Evolutionary conservation across 177 flowering plant species (phyloP), one percentile per base, ranked within the genome.

Genomic region (Vitis hybrid): DNA sequence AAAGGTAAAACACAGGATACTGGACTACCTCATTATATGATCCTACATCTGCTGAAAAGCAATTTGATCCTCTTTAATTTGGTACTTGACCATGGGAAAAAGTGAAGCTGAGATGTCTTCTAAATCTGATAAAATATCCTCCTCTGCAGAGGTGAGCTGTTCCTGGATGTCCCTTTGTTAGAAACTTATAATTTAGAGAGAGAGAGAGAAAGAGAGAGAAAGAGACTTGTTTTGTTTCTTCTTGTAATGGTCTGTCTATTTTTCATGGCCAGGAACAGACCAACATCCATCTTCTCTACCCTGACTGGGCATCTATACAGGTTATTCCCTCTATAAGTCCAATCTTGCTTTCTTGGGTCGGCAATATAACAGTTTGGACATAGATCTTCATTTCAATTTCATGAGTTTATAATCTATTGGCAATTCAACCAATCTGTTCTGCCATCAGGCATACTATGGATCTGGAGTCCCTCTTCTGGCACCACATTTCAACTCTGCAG

Each of bases 391-490:
- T 24, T 24, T 24, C 27, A 24, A 24, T 24, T 24, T 14, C 9
- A 30, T 11, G 35, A 30, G 32, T 60, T 7, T 16, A 30, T 35
- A 8, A 14, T 24, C 2, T 32, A 13, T 4, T 60, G 48, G 19
- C 11, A 12, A 64, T 64, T 49, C 52, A 18, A 64, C 14, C 19
- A 61, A 12, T 51, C 14, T 64, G 27, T 15, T 50, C 2, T 14
- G 5, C 55, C 66, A 16, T 64, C 32, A 64, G 66, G 66, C 66
- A 50, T 64, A 11, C 6, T 64, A 50, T 64, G 56, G 66, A 7
- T 55, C 55, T 64, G 66, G 55, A 64, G n/a, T 64, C 54, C 56
- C 66, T 49, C 50, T 64, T 5, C 30, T 11, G 35, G 21, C 32
- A 40, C 55, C 55, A 19, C 6, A 51, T 19, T 49, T 64, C 12